A percentile compares a stretch with the other conserved stretches of the same genome.
These are phyloP conservation scores for Ambrosiella beaveri DNA, from an alignment of 2,329 filamentous ascomycete genomes.

Conservation along the genomic window DNA sequence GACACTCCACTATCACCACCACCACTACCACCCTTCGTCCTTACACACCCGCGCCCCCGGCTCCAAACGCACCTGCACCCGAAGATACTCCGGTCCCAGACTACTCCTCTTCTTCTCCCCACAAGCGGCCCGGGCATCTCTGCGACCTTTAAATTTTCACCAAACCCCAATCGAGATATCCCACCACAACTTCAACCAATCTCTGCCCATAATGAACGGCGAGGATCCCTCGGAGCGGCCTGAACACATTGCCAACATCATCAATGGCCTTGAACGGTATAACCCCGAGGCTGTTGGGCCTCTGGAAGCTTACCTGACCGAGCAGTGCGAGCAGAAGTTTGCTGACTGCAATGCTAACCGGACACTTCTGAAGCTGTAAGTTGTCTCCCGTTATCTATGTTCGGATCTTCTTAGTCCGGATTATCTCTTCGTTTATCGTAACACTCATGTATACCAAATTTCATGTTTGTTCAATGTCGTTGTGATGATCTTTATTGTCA, in stretches of 20 bases:
- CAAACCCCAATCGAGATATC: background rate
- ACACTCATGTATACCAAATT: background rate
- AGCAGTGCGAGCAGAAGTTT: conserved; percentile 88
- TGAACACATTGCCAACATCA: conserved; percentile 79
- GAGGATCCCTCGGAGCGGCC: conserved; percentile 87
- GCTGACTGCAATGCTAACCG: conserved; percentile 96
- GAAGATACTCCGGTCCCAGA: conserved; percentile 1
- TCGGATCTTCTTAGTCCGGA: conserved; percentile 11
- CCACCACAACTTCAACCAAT: conserved; percentile 16
- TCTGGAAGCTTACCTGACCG: conserved; percentile 85
- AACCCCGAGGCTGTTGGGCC: conserved; percentile 89
- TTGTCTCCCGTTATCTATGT: conserved; percentile 19
- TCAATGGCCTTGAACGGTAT: conserved; percentile 94
- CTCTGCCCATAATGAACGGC: conserved; percentile 37
- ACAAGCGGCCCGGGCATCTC: too few species aligned
- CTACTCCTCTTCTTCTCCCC: conserved; percentile 7
- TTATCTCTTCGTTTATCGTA: conserved; percentile 11
- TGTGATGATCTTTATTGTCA: conserved; percentile 52
- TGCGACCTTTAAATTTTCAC: too few species aligned
- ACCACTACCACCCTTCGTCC: conserved; percentile 13
- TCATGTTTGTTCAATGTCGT: conserved; percentile 10
- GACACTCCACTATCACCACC: background rate
- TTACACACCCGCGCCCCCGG: background rate
- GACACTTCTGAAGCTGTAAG: conserved; percentile 91
- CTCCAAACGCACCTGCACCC: background rate